phyloP scores from a whole-genome alignment of 1,139 yeast genomes.

The Saccharomyces hybrid region DNA sequence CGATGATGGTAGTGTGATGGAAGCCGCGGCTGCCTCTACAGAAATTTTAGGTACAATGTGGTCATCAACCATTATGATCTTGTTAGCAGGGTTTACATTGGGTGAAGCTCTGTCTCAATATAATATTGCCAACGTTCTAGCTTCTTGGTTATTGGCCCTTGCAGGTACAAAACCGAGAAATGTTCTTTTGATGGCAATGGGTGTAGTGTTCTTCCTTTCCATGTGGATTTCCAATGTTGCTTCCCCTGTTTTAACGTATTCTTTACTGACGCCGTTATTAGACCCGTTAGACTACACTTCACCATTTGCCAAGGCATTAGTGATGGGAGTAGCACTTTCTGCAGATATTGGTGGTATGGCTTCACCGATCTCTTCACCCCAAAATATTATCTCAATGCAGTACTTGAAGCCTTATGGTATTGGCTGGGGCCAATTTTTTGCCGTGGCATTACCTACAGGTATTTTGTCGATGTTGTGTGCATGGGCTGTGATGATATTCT shows the following conservation, averaged over 20 bases:
- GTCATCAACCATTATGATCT: slow-evolving; percentile 64
- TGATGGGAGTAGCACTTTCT: slow-evolving; percentile 65
- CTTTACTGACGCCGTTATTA: slow-evolving; percentile 56
- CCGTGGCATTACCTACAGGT: slow-evolving; percentile 59
- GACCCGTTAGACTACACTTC: slow-evolving; percentile 57
- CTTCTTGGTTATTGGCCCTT: slow-evolving; percentile 54
- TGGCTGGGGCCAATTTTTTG: slow-evolving; percentile 75
- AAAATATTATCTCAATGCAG: slow-evolving; percentile 66
- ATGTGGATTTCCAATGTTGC: slow-evolving; percentile 82
- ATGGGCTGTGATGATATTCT: slow-evolving; percentile 52
- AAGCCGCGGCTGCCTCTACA: slow-evolving; percentile 47
- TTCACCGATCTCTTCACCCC: slow-evolving; percentile 76
- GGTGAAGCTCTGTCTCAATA: slow-evolving; percentile 69
- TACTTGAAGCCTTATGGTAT: slow-evolving; percentile 55
- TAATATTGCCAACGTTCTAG: slow-evolving; percentile 58
- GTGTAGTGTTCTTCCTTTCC: slow-evolving; percentile 59
- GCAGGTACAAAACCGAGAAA: slow-evolving; percentile 64
- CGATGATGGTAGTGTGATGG: slow-evolving; percentile 45
- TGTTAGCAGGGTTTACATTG: slow-evolving; percentile 65
- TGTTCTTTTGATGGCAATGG: slow-evolving; percentile 57
- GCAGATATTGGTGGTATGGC: slow-evolving; percentile 75
- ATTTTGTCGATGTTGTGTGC: slow-evolving; percentile 45
- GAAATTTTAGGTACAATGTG: slow-evolving; percentile 57
- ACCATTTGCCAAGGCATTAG: slow-evolving; percentile 55
- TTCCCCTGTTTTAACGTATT: slow-evolving; percentile 66